phyloP scores from a whole-genome alignment of 2,329 filamentous ascomycete genomes.

The Ascochyta fabae region DNA sequence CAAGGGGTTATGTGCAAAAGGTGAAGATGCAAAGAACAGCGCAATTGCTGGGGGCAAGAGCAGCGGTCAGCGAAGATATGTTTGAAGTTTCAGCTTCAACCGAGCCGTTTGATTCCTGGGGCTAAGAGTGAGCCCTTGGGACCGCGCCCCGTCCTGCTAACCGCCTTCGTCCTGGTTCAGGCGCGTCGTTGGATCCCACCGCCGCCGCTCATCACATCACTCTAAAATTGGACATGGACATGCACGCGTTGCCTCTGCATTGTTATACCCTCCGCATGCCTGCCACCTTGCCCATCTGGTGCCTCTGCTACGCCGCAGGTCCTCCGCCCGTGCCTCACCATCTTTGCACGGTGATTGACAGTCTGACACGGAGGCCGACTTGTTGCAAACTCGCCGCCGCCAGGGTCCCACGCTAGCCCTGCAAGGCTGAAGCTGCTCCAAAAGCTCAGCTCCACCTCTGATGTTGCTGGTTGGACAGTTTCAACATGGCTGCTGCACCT shows the following conservation, averaged over 20 bases:
- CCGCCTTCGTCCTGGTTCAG: background rate
- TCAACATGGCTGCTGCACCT: conserved; percentile 6
- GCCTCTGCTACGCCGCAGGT: background rate
- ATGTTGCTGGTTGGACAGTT: conserved; percentile 13
- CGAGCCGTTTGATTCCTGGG: conserved; percentile 12
- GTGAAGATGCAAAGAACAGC: conserved; percentile 2
- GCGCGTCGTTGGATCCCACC: conserved; percentile 7
- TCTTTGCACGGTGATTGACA: background rate
- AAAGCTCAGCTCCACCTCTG: conserved; percentile 11
- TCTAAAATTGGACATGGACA: conserved; percentile 17
- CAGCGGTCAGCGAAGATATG: conserved; percentile 20
- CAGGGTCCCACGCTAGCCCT: conserved; percentile 15
- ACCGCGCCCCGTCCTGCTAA: conserved; percentile 8
- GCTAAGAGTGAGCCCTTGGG: conserved; percentile 14
- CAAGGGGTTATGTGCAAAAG: background rate
- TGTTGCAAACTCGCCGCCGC: conserved; percentile 13
- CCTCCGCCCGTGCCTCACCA: background rate
- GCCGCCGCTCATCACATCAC: conserved; percentile 1
- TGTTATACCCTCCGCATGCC: conserved; percentile 4
- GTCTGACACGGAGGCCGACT: conserved; percentile 9
- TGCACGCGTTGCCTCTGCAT: background rate
- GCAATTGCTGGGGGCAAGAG: conserved; percentile 2
- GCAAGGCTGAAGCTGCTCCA: conserved; percentile 5
- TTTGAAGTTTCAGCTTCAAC: conserved; percentile 17
- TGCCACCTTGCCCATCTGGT: background rate